A percentile compares a stretch with the other conserved stretches of the same genome.
phyloP scores from a whole-genome alignment of 768 basidiomycete genomes.

The Collybia sordida region DNA sequence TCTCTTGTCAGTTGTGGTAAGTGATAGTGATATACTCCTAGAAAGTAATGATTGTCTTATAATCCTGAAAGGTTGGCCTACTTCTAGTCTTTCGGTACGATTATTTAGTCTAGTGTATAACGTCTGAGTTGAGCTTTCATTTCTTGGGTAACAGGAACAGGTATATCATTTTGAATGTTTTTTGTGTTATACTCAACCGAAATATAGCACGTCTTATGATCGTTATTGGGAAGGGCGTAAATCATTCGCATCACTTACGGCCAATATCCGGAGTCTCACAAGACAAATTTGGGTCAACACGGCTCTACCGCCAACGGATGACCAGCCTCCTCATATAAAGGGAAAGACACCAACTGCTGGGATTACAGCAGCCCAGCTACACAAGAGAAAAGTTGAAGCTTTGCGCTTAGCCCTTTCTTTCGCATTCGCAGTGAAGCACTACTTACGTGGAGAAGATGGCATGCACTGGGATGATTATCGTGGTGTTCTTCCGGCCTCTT shows the following conservation, averaged over 20 bases:
- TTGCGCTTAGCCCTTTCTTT: conserved; percentile 71
- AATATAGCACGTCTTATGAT: conserved; percentile 75
- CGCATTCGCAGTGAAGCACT: conserved; percentile 76
- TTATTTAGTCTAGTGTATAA: conserved; percentile 16
- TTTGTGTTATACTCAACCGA: not conserved
- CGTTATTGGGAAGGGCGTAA: conserved; percentile 90
- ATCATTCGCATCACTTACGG: conserved; percentile 68
- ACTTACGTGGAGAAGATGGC: conserved; percentile 84
- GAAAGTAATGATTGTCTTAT: conserved; percentile 2
- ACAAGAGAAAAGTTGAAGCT: conserved; percentile 65
- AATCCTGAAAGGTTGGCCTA: conserved; percentile 66
- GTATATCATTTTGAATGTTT: conserved; percentile 32
- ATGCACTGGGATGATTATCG: conserved; percentile 64
- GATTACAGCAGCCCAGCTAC: conserved; percentile 52
- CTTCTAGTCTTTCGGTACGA: conserved; percentile 80
- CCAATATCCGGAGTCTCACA: conserved; percentile 75
- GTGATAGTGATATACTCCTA: conserved; percentile 23
- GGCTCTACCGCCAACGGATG: conserved; percentile 58
- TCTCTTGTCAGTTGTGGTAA: conserved; percentile 84
- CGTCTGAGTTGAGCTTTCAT: not conserved
- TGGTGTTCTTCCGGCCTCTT: conserved; percentile 64
- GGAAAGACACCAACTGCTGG: conserved; percentile 50
- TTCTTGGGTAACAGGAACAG: conserved; percentile 59
- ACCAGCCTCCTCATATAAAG: conserved; percentile 39
- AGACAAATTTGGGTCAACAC: conserved; percentile 82